Evolutionary conservation across 225 moss, liverwort and hornwort species (phyloP).

Genomic region (Straminergon stramineum): DNA sequence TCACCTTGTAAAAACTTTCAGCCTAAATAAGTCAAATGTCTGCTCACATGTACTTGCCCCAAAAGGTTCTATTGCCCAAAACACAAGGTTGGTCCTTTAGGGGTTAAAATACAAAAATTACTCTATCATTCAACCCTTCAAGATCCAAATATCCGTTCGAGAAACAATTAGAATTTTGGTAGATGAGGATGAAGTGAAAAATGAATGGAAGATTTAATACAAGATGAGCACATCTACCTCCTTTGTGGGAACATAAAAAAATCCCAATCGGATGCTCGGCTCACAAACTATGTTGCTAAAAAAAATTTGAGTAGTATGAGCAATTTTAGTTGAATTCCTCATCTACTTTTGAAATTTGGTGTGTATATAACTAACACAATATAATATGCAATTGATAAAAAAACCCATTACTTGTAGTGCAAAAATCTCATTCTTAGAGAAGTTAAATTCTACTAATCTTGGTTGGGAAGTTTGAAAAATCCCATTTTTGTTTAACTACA

Average conservation of each 20-base stretch:
- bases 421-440: not conserved
- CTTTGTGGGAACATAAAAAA: fast-evolving
- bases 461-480: not conserved
- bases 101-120: too few species aligned
- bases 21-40: too few species aligned
- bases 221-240: not conserved
- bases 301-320: fast-evolving
- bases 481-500: not conserved
- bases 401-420: not conserved
- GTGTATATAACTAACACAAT: not conserved
- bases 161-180: not conserved
- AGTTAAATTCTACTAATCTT: not conserved
- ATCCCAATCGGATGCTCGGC: fast-evolving
- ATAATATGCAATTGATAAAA: not conserved
- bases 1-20: too few species aligned
- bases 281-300: not conserved
- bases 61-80: too few species aligned
- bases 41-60: too few species aligned
- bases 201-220: not conserved
- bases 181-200: not conserved
- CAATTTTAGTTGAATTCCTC: not conserved
- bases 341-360: not conserved
- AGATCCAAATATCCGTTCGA: not conserved
- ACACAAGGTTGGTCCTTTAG: too few species aligned
- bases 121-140: too few species aligned